phyloP scores from a whole-genome alignment of 805 yeast genomes.

The Vanderwaltozyma yarrowii region DNA sequence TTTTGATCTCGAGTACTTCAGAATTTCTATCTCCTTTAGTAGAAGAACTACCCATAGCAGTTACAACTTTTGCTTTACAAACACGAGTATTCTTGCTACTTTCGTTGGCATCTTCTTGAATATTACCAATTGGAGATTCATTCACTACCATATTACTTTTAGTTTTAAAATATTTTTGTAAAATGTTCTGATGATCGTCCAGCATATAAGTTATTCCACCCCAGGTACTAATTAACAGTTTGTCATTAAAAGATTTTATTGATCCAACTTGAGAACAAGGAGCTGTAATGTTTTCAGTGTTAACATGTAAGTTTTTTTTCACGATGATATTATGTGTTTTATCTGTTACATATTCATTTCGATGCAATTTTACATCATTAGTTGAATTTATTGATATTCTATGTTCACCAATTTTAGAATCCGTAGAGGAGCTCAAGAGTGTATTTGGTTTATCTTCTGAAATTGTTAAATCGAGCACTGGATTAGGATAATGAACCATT shows the following conservation, averaged over 20 bases:
- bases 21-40: not conserved
- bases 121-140: slow-evolving; percentile 20
- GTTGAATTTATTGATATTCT: not conserved
- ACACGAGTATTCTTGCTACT: not conserved
- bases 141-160: slow-evolving; percentile 16
- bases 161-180: slow-evolving; percentile 7
- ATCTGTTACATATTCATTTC: not conserved
- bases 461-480: slow-evolving; percentile 15
- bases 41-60: not conserved
- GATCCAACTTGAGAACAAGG: slow-evolving; percentile 11
- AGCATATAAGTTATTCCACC: slow-evolving; percentile 13
- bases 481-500: slow-evolving; percentile 21
- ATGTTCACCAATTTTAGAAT: slow-evolving; percentile 11
- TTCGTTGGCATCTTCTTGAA: slow-evolving; percentile 4
- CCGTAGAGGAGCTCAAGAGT: slow-evolving; percentile 18
- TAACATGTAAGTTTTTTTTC: not conserved
- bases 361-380: no score
- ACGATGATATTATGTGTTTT: not conserved
- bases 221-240: slow-evolving; percentile 15
- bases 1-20: not conserved
- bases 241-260: slow-evolving; percentile 4
- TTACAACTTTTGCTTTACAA: slow-evolving; percentile 1
- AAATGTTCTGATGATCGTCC: slow-evolving; percentile 1
- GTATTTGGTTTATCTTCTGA: not conserved
- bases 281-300: not conserved